These are phyloP conservation scores for Sugiyamaella japonica DNA, from an alignment of 1,139 yeast genomes.

Conservation along the genomic window DNA sequence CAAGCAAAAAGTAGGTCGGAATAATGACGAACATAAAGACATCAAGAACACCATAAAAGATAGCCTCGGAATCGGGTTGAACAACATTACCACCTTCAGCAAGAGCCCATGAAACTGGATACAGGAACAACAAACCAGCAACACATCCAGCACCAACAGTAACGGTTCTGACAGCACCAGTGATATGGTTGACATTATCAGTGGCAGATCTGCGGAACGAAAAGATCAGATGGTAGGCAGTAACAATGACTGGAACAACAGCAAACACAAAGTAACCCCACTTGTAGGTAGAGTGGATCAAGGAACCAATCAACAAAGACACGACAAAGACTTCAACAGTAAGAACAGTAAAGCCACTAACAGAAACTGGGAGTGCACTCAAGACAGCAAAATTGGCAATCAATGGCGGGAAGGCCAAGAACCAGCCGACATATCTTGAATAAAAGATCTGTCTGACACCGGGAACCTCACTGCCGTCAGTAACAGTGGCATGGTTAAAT, in stretches of 20 bases:
- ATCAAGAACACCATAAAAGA: slow-evolving; percentile 64
- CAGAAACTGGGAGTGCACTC: slow-evolving; percentile 45
- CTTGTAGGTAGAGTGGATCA: slow-evolving; percentile 58
- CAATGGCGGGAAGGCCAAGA: slow-evolving; percentile 59
- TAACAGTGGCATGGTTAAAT: slow-evolving; percentile 53
- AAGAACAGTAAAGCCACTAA: slow-evolving; percentile 45
- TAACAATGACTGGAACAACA: slow-evolving; percentile 34
- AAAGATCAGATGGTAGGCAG: slow-evolving; percentile 29
- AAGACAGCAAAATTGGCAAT: slow-evolving; percentile 51
- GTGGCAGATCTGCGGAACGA: slow-evolving; percentile 28
- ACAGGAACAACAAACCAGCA: slow-evolving; percentile 49
- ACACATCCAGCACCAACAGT: slow-evolving; percentile 32
- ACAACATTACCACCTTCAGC: slow-evolving; percentile 68
- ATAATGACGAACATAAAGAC: slow-evolving; percentile 41
- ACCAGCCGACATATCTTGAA: slow-evolving; percentile 67
- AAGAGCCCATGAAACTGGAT: slow-evolving; percentile 62
- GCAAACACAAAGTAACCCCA: slow-evolving; percentile 62
- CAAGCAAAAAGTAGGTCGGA: slow-evolving; percentile 41
- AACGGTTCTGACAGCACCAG: slow-evolving; percentile 19
- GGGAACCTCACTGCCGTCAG: slow-evolving; percentile 38
- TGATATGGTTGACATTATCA: slow-evolving; percentile 15
- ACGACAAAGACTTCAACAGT: slow-evolving; percentile 53
- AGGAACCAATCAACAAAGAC: slow-evolving; percentile 54
- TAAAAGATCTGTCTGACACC: slow-evolving; percentile 64
- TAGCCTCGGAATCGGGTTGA: slow-evolving; percentile 66